Conservation (phyloP, 1,139 yeast genomes). For the Kurtzmaniella quercitrusa region DNA sequence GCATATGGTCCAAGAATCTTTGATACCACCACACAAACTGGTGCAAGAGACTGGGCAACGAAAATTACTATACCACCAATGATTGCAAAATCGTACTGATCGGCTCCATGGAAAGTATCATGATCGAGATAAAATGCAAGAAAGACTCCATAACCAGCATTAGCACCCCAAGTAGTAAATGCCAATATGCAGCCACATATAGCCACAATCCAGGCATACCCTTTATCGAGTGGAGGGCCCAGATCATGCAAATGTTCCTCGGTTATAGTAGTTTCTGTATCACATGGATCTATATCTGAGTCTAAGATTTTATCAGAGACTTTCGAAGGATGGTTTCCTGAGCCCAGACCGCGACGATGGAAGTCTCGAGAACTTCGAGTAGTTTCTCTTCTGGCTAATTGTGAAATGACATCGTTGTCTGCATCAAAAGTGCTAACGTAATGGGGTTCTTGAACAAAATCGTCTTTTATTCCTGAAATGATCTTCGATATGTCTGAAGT, state of each 20-base stretch:
- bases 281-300: slow-evolving; percentile 8
- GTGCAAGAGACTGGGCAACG: slow-evolving; percentile 56
- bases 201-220: slow-evolving; percentile 69
- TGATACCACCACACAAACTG: slow-evolving; percentile 38
- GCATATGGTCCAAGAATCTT: slow-evolving; percentile 30
- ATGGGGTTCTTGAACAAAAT: slow-evolving; percentile 19
- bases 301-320: slow-evolving; percentile 9
- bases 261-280: slow-evolving; percentile 6
- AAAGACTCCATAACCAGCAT: slow-evolving; percentile 67
- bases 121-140: slow-evolving; percentile 50
- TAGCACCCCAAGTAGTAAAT: slow-evolving; percentile 72
- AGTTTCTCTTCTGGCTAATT: neutral
- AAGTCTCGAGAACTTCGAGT: neutral
- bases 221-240: slow-evolving; percentile 60
- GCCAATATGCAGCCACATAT: slow-evolving; percentile 44
- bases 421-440: neutral
- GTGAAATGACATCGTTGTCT: neutral
- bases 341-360: neutral
- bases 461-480: slow-evolving; percentile 31
- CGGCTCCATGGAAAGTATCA: slow-evolving; percentile 53
- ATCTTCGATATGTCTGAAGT: slow-evolving; percentile 24
- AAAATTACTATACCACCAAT: slow-evolving; percentile 67
- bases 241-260: neutral
- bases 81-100: slow-evolving; percentile 58
- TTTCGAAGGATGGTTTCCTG: neutral